Evolutionary conservation across 768 basidiomycete species (phyloP).

Genomic region (Psilocybe azurescens): DNA sequence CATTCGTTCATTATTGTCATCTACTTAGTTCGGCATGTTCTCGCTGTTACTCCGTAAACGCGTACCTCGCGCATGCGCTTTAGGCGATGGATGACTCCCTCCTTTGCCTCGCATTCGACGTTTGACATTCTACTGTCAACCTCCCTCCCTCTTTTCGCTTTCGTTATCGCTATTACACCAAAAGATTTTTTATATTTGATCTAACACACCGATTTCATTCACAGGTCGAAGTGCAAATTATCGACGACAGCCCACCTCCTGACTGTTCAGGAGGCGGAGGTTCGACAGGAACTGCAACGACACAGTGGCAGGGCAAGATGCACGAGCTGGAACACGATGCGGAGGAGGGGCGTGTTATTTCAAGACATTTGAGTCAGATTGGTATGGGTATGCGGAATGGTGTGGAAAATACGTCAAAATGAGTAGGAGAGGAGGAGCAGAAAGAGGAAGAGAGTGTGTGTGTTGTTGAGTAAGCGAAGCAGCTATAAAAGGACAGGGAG

Average conservation of each 20-base stretch:
- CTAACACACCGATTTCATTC: no score
- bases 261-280: neutral
- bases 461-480: neutral
- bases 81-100: no score
- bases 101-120: no score
- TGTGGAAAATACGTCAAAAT: no score
- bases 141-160: no score
- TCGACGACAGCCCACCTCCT: conserved; percentile 40
- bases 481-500: neutral
- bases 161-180: no score
- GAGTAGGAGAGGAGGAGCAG: no score
- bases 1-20: no score
- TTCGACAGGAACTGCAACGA: conserved; percentile 3
- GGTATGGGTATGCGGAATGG: neutral
- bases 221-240: conserved; percentile 71
- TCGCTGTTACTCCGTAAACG: conserved; percentile 90
- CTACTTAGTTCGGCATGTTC: conserved; percentile 98
- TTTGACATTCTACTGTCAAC: no score
- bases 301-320: conserved; percentile 25
- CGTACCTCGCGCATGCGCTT: no score
- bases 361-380: conserved; percentile 30
- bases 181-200: no score
- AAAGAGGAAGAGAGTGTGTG: neutral
- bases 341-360: conserved; percentile 26
- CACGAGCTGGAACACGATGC: conserved; percentile 26